Base-by-base conservation (phyloP, 306 rosid species). In the Trichosanthes truncata region DNA sequence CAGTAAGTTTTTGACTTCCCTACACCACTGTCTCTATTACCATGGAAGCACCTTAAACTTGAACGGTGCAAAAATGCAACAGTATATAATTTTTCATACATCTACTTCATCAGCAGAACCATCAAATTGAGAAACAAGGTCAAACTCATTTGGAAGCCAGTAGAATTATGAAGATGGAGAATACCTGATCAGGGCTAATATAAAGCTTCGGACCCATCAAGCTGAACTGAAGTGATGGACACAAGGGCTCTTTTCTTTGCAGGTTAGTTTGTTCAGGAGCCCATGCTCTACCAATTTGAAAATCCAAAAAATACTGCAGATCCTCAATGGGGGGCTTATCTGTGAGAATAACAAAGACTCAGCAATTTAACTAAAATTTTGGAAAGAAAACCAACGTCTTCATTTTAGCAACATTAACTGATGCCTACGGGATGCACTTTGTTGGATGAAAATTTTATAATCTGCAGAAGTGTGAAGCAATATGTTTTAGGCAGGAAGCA, bases 121-220 rank as follows among this genome's bases (percentile, higher is more conserved):
- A 36, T 38, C 55, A 23, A 9, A 77, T 60, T 57, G 38, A 59
- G 13, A 74, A 17, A 77, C 21, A 77, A 77, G 41, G 71, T 4
- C 53, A 53, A 38, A 55, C 36, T 55, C 72, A 38, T 43, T 38
- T 77, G 26, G 56, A 57, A 26, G 56, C 10, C 52, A 83, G 72
- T 57, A 79, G 76, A 74, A 71, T 35, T 41, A 59, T 78, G 66
- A 77, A 80, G 31, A 71, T 31, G 74, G 73, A 77, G 63, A 40
- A 53, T 86, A 94, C 98, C 98, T 94, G 98, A 84, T 92, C 98
- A 25, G 94, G 96, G 87, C 98, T 94, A 82, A 94, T 81, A 72
- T 87, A 91, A 77, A 94, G 98, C 85, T 92, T 94, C 23, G 98
- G 96, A 71, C 98, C 97, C 98, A 94, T 94, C 91, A 94, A 89